A percentile compares a stretch with the other conserved stretches of the same genome.
phyloP scores from a whole-genome alignment of 2,329 filamentous ascomycete genomes.

The Ophiostoma tasmaniense region DNA sequence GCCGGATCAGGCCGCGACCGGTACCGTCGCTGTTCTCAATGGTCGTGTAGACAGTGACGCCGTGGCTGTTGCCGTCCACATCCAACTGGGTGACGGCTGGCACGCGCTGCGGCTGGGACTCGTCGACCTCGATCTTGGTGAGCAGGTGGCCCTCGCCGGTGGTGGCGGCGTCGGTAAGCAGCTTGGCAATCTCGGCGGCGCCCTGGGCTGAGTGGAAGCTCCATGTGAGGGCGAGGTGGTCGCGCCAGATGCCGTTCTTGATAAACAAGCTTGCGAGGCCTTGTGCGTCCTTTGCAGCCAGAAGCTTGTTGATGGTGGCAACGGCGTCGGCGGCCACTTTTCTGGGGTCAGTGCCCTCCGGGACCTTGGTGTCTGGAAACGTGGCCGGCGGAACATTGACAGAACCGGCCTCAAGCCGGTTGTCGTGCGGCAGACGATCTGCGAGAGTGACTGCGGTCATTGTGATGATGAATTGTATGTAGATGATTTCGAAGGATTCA shows the following conservation, averaged over 20 bases:
- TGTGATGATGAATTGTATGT: not conserved
- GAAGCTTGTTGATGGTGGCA: conserved; percentile 32
- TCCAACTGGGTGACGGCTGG: conserved; percentile 42
- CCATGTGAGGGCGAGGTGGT: conserved; percentile 50
- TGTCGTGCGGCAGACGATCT: conserved; percentile 16
- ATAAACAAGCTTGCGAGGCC: conserved; percentile 34
- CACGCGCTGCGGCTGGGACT: conserved; percentile 34
- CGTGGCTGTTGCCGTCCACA: conserved; percentile 37
- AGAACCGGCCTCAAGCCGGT: conserved; percentile 38
- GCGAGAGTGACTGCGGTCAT: conserved; percentile 9
- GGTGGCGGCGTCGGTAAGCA: conserved; percentile 31
- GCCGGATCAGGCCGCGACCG: conserved; percentile 48
- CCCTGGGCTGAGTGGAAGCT: conserved; percentile 45
- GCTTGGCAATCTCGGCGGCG: conserved; percentile 31
- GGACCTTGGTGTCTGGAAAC: conserved; percentile 30
- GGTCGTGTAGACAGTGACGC: conserved; percentile 49
- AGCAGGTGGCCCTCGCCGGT: conserved; percentile 26
- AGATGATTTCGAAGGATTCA: not conserved
- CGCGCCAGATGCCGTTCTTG: conserved; percentile 47
- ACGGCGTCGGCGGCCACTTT: conserved; percentile 33
- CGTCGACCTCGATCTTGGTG: conserved; percentile 37
- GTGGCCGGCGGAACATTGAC: conserved; percentile 42
- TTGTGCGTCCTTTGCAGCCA: conserved; percentile 30
- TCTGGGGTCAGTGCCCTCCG: conserved; percentile 28
- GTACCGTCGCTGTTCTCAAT: conserved; percentile 45